Evolutionary conservation across 805 yeast genomes (phyloP).

Genomic region (Metschnikowia colocasiae): DNA sequence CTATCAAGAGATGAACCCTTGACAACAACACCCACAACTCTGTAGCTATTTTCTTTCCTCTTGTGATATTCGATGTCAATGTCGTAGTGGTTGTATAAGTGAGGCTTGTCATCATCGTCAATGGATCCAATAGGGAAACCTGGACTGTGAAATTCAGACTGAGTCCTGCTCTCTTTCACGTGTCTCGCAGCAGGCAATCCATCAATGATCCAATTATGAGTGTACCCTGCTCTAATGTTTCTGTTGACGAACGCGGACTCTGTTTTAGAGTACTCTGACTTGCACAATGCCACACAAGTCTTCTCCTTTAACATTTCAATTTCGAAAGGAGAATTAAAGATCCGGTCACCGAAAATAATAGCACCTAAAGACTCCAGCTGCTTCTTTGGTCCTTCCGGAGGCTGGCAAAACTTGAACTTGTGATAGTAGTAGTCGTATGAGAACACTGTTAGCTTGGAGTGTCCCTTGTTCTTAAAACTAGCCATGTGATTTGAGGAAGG

Average conservation of each 20-base stretch:
- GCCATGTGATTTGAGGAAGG: constrained; percentile 55
- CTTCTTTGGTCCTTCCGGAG: constrained; percentile 59
- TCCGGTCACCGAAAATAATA: constrained; percentile 91
- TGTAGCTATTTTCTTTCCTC: constrained; percentile 59
- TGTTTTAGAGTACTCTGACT: constrained; percentile 51
- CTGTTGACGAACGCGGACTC: constrained; percentile 76
- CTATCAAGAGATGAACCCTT: constrained; percentile 58
- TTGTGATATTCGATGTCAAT: constrained; percentile 79
- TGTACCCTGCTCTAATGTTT: constrained; percentile 76
- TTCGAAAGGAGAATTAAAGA: constrained; percentile 86
- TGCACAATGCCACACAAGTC: constrained; percentile 67
- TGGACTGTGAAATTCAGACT: constrained; percentile 63
- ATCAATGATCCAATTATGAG: constrained; percentile 89
- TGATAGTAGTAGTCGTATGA: constrained; percentile 83
- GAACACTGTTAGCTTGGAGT: constrained; percentile 55
- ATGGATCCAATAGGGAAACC: constrained; percentile 79
- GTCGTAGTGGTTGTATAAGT: constrained; percentile 77
- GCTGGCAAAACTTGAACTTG: constrained; percentile 79
- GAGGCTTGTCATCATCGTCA: constrained; percentile 53
- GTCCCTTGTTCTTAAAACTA: constrained; percentile 25
- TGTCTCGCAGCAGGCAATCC: constrained; percentile 87
- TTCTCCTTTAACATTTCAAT: constrained; percentile 72
- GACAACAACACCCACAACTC: constrained; percentile 90
- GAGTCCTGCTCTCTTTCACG: constrained; percentile 54
- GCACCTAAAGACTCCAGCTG: constrained; percentile 92